A percentile compares a stretch with the other conserved stretches of the same genome.
phyloP scores from a whole-genome alignment of 768 basidiomycete species.

The Boletus sensibilis region DNA sequence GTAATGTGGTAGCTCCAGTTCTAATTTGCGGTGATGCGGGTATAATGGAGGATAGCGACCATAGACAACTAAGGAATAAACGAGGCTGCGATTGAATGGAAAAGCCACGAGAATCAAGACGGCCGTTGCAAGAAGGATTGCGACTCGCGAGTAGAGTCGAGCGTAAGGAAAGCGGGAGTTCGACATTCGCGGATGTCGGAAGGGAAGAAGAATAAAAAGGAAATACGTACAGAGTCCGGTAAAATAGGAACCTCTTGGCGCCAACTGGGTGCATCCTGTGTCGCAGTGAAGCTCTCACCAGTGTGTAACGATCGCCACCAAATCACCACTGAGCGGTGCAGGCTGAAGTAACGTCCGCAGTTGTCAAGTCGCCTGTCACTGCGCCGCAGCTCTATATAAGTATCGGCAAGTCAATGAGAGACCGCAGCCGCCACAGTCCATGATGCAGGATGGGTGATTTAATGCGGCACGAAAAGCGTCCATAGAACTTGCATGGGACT shows the following conservation, averaged over 20 bases:
- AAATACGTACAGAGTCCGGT: background rate
- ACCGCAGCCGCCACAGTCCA: background rate
- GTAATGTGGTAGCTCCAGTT: background rate
- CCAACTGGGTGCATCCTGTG: background rate
- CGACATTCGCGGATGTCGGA: background rate
- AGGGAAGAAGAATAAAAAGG: too few relatives aligned
- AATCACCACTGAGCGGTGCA: too few relatives aligned
- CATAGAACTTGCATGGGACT: background rate
- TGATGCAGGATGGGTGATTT: too few relatives aligned
- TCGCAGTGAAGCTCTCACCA: background rate
- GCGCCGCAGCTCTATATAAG: background rate
- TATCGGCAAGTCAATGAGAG: background rate
- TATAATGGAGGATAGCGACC: background rate
- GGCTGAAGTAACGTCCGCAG: too few relatives aligned
- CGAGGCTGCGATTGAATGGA: background rate
- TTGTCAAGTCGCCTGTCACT: background rate
- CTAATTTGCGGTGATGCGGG: background rate
- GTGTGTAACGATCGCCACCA: too few relatives aligned
- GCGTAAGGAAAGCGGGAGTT: background rate
- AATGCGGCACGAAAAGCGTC: background rate
- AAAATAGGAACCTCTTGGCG: background rate
- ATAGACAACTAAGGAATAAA: background rate
- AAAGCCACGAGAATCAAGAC: background rate
- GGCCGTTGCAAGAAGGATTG: background rate
- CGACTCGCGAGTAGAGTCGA: background rate